Percentiles rank a stretch among this genome's conserved stretches.
phyloP scores from a whole-genome alignment of 441 rosid species.

The Erysimum cheiri region DNA sequence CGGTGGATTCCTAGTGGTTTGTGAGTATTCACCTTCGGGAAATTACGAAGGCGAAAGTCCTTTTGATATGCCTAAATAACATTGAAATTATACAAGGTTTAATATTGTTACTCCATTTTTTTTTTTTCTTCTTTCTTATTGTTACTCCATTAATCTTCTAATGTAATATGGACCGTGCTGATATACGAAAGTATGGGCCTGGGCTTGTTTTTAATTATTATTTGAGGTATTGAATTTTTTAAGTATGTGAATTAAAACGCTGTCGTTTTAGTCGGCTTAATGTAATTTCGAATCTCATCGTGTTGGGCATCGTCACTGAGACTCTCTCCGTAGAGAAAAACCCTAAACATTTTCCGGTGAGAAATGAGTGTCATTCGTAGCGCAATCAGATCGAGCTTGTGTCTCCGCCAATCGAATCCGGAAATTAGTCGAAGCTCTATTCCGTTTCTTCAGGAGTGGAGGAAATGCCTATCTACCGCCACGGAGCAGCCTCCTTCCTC shows the following conservation, averaged over 20 bases:
- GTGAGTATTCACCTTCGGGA: conserved; percentile 61
- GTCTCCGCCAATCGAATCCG: conserved; percentile 39
- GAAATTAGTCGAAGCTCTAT: conserved; percentile 34
- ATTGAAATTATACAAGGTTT: not conserved
- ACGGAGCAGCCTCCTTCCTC: conserved; percentile 50
- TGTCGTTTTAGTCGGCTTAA: not conserved
- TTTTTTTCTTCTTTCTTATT: no score
- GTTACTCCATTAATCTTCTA: not conserved
- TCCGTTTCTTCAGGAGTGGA: conserved; percentile 45
- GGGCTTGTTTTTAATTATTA: not conserved
- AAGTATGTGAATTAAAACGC: conserved; percentile 19
- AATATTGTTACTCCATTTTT: no score
- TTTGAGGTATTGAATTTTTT: not conserved
- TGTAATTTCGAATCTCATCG: conserved; percentile 7
- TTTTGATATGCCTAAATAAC: conserved; percentile 37
- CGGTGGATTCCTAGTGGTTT: conserved; percentile 48
- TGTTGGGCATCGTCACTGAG: conserved; percentile 29
- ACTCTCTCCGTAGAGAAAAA: conserved; percentile 19
- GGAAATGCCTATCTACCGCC: conserved; percentile 61
- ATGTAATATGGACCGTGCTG: conserved; percentile 20
- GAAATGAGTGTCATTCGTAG: conserved; percentile 57
- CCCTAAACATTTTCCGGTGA: conserved; percentile 29
- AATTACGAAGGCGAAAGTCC: conserved; percentile 56
- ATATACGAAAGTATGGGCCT: conserved; percentile 4
- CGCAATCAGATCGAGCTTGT: conserved; percentile 48